Base-by-base conservation (phyloP, 495 filamentous ascomycete species). In the Stereocaulon alpinum region DNA sequence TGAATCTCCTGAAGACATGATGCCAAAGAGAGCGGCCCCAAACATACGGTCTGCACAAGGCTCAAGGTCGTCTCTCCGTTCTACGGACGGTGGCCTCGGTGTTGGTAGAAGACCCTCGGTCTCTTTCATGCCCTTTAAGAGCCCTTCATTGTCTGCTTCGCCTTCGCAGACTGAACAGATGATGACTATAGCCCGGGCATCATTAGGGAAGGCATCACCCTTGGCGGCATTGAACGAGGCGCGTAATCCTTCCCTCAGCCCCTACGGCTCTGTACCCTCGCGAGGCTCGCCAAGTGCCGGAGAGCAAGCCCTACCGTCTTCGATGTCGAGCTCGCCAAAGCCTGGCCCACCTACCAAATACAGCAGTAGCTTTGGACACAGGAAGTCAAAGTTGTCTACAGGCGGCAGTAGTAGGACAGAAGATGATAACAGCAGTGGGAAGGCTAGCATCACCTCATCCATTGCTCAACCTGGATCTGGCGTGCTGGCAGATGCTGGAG, bases 71-170 rank as follows among this genome's bases (percentile, higher is more conserved):
- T 85, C 82, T 54, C 71, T 82, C 45, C 75, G 79, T 24, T 78
- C 79, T 34, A 67, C 71, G 48, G 83, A 84, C 60, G 76, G 79
- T 41, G 76, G 58, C 55, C 76, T 71, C 65, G 83, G 66, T 61
- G 70, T 80, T 29, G 73, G 80, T 50, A 78, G 88, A 62, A 84
- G 91, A n/a, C 82, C 88, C 11, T 97, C 91, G 0, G 80, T 95
- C 17, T 95, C 91, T 2, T 95, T 96, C 67, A 87, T 91, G 67
- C 86, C 92, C 1, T 98, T 98, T 73, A 98, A 97, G 73, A 89
- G 91, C 7, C 89, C 91, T 10, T 91, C 92, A 20, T 78, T 98
- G 18, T 94, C 91, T 17, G 87, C 87, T n/a, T 97, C 92, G 11
- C 93, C 93, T 9, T 81, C 82, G 9, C 72, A 81, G 40, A 67